These are phyloP conservation scores for Dipodascus albidus DNA, from an alignment of 805 yeast species.

Conservation along the genomic window DNA sequence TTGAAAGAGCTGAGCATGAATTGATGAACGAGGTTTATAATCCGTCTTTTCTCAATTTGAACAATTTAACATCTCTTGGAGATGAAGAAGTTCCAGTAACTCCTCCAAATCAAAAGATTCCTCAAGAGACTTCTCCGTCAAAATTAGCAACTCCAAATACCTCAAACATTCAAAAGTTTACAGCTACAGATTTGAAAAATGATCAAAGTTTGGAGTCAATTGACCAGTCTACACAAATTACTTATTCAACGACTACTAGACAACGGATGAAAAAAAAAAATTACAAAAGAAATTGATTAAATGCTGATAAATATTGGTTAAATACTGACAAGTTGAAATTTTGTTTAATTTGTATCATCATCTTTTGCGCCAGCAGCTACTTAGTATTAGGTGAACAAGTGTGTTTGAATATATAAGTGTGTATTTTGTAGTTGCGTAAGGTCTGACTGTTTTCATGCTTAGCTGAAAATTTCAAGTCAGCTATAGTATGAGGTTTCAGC, in stretches of 20 bases:
- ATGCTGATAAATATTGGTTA: no score
- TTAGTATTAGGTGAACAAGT: no score
- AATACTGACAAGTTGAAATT: no score
- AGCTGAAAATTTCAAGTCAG: no score
- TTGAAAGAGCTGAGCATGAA: background rate
- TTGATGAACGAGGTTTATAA: background rate
- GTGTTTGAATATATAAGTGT: no score
- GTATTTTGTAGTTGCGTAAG: no score
- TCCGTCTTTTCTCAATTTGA: background rate
- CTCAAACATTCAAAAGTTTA: background rate
- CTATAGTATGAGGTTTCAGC: background rate
- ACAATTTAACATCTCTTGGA: background rate
- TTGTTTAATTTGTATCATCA: no score
- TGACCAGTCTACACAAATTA: background rate
- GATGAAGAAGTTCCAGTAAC: background rate
- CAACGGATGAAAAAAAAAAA: background rate
- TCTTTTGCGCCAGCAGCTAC: no score
- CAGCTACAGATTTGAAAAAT: background rate
- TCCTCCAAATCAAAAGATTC: background rate
- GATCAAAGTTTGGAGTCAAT: background rate
- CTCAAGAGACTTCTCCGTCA: background rate
- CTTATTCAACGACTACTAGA: background rate
- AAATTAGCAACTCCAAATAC: background rate
- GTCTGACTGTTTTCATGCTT: no score
- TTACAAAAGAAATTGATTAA: background rate